These are phyloP conservation scores for Prunus dulcis DNA, from an alignment of 306 rosid genomes.

Conservation along the genomic window DNA sequence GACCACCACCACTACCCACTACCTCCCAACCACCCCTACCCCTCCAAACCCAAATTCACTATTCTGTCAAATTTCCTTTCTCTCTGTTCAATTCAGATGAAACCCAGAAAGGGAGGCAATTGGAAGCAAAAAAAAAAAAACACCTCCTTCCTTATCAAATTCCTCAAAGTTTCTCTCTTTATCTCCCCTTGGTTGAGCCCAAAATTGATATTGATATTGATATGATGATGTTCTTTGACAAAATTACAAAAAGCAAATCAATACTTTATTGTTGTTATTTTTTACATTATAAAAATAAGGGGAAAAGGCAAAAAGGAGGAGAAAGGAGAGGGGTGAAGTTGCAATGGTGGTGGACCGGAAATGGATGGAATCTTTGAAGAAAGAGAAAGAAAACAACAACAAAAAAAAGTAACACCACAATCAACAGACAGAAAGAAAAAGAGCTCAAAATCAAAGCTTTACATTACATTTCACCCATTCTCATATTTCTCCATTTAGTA, in stretches of 20 bases:
- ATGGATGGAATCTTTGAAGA: constrained; percentile 82
- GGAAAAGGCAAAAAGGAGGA: neutral
- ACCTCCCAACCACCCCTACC: constrained; percentile 33
- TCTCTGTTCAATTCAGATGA: constrained; percentile 24
- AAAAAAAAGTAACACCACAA: constrained; percentile 8
- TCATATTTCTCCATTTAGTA: neutral
- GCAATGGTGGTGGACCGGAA: constrained; percentile 65
- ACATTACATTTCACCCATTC: neutral
- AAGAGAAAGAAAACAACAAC: constrained; percentile 19
- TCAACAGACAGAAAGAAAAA: constrained; percentile 24
- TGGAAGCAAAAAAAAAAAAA: neutral
- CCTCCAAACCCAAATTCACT: constrained; percentile 26
- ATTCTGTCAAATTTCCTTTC: neutral
- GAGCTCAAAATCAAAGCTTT: constrained; percentile 5
- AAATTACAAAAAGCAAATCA: constrained; percentile 49
- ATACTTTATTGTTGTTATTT: constrained; percentile 8
- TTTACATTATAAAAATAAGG: constrained; percentile 27
- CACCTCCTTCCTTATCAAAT: constrained; percentile 17
- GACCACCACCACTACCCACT: constrained; percentile 20
- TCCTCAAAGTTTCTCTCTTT: neutral
- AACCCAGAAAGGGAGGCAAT: constrained; percentile 13
- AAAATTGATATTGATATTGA: constrained; percentile 19
- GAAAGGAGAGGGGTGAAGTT: constrained; percentile 22
- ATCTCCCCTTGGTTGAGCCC: constrained; percentile 24
- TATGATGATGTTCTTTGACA: constrained; percentile 41